Conservation (phyloP, 164 flowering plant genomes). For the Protea cynaroides region DNA sequence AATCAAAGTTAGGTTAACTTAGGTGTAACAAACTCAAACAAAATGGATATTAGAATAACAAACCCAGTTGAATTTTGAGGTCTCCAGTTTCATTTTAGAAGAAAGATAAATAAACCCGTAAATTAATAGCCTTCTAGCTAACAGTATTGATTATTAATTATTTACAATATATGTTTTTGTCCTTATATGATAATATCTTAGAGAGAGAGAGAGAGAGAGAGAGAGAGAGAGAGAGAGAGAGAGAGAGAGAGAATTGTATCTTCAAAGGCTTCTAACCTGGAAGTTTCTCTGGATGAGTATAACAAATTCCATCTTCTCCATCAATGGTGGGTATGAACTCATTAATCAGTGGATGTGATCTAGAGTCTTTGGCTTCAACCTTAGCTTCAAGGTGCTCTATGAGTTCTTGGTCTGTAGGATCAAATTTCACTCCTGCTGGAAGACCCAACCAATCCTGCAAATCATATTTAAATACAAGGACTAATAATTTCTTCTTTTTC, state of each 20-base stretch:
- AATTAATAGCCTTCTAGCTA: no score
- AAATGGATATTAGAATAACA: conserved; percentile 12
- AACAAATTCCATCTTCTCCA: conserved; percentile 96
- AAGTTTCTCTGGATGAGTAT: conserved; percentile 91
- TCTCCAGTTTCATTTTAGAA: not conserved
- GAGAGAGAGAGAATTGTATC: conserved; percentile 12
- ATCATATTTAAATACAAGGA: conserved; percentile 4
- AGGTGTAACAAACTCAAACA: conserved; percentile 41
- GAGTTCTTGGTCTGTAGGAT: conserved; percentile 93
- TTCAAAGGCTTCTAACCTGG: conserved; percentile 44
- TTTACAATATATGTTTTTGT: no score
- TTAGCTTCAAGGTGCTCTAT: conserved; percentile 90
- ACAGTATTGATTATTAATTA: no score
- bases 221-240: conserved; percentile 8
- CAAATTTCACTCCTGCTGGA: conserved; percentile 96
- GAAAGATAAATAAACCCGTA: not conserved
- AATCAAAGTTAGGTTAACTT: conserved; percentile 57
- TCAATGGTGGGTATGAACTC: conserved; percentile 91
- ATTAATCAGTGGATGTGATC: conserved; percentile 87
- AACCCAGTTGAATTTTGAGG: conserved; percentile 11
- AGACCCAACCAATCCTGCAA: conserved; percentile 88
- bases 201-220: conserved; percentile 8
- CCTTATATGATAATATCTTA: no score
- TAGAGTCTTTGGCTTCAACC: conserved; percentile 57
- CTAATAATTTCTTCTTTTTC: not conserved